Percentiles rank a stretch among this genome's conserved stretches.
These are phyloP conservation scores for Ascochyta pisi DNA, from an alignment of 2,329 filamentous ascomycete genomes.

Conservation along the genomic window DNA sequence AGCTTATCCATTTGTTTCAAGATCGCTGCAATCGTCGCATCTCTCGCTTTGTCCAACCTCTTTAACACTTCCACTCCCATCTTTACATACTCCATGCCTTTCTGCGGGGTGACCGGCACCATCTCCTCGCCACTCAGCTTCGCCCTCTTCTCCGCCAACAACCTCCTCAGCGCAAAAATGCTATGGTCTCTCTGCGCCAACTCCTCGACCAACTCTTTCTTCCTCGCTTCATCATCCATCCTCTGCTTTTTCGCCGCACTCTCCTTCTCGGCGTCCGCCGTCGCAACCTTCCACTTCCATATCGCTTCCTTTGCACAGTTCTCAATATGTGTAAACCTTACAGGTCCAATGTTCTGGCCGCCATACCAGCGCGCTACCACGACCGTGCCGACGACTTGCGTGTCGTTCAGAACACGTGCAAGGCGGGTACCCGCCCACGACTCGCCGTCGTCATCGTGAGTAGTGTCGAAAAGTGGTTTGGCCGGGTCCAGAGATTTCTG, in stretches of 20 bases:
- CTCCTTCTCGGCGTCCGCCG: conserved; percentile 41
- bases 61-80: conserved; percentile 52
- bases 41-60: conserved; percentile 58
- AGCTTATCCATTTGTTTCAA: conserved; percentile 61
- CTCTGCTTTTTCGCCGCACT: conserved; percentile 47
- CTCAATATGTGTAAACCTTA: conserved; percentile 62
- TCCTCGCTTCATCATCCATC: conserved; percentile 44
- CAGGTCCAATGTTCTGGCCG: conserved; percentile 60
- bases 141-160: conserved; percentile 54
- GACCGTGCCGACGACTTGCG: conserved; percentile 54
- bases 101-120: conserved; percentile 39
- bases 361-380: conserved; percentile 64
- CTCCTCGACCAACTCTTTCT: conserved; percentile 47
- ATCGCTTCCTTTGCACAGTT: conserved; percentile 57
- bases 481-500: conserved; percentile 54
- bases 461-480: conserved; percentile 51
- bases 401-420: conserved; percentile 55
- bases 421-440: conserved; percentile 58
- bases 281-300: conserved; percentile 48
- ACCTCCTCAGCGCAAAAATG: conserved; percentile 54
- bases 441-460: conserved; percentile 63
- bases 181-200: conserved; percentile 55
- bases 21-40: conserved; percentile 61
- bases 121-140: conserved; percentile 36
- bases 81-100: conserved; percentile 49